Conservation (phyloP, 108 stramenopile species). For the Halocafeteria seosinensis region DNA sequence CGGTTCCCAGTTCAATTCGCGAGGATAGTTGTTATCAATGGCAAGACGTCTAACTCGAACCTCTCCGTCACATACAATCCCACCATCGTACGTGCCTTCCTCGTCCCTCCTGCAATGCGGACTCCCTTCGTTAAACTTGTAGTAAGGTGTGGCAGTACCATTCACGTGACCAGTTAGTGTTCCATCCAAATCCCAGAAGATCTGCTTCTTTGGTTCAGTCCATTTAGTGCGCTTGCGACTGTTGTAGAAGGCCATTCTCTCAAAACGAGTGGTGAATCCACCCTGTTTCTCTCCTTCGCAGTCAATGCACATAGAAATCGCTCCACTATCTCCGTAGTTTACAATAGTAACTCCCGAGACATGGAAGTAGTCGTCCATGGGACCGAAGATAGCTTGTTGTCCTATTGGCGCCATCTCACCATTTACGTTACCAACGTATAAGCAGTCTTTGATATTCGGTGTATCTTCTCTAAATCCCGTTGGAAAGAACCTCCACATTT, state of each 20-base stretch:
- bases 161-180: not conserved
- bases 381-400: not conserved
- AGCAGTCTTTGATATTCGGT: not conserved
- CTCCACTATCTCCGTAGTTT: slow-evolving; percentile 5
- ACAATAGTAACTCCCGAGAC: slow-evolving; percentile 4
- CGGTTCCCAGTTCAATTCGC: no score
- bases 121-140: not conserved
- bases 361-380: slow-evolving; percentile 11
- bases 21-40: not conserved
- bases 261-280: slow-evolving; percentile 10
- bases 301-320: not conserved
- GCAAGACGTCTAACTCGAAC: not conserved
- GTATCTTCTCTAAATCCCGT: not conserved
- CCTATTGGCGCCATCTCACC: not conserved
- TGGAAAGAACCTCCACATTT: not conserved
- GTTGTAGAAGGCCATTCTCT: not conserved
- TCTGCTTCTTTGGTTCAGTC: slow-evolving; percentile 5
- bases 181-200: slow-evolving; percentile 14
- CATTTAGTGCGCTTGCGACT: not conserved
- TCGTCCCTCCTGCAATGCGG: not conserved
- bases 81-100: not conserved
- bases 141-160: not conserved
- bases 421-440: not conserved
- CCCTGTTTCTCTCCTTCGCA: slow-evolving; percentile 8
- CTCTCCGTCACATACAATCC: not conserved